Evolutionary conservation across 108 stramenopile genomes (phyloP), one percentile per base, ranked within the genome.

Genomic region (Poteriospumella lacustris): DNA sequence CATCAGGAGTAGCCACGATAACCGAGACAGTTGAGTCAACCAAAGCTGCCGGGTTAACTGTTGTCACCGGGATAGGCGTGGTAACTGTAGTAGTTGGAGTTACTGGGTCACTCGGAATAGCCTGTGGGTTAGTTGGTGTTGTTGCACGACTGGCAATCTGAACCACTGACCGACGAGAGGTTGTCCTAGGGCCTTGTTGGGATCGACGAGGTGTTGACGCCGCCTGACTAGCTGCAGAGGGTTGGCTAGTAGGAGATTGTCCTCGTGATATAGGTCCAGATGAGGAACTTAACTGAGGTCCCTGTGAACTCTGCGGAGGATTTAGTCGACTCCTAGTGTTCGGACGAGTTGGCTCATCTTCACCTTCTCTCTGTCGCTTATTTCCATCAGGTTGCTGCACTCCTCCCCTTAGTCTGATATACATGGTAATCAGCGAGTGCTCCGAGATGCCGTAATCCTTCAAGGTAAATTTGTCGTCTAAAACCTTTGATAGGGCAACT

Each of bases 401-500:
- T 52, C 47, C 47, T 52, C 47, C 47, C 47, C 47, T 52, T 52
- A 52, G 47, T 52, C 47, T 52, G 47, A 52, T 52, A 52, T 52
- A 52, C 47, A 52, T 52, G 47, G 47, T 52, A 52, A 52, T 52
- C 47, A 52, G 47, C 47, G 47, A 52, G 47, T 52, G 47, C 47
- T 52, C 47, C 47, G 47, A 52, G 47, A 52, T 52, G 47, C 47
- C 47, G 47, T 52, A 52, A 52, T 52, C 47, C 47, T 52, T 52
- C 47, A 52, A 52, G 47, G 47, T 52, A 52, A 52, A 52, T 52
- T 52, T 52, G 47, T 52, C 47, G 47, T 52, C 47, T 52, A 52
- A 52, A 52, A 52, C 47, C 47, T 52, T 52, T 52, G 47, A 52
- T 52, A 52, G 47, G 47, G 47, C 47, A 52, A 52, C 47, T 52